A percentile compares a stretch with the other conserved stretches of the same genome.
Evolutionary conservation across 495 filamentous ascomycete species (phyloP).

Genomic region (Penicillium longicatenatum): DNA sequence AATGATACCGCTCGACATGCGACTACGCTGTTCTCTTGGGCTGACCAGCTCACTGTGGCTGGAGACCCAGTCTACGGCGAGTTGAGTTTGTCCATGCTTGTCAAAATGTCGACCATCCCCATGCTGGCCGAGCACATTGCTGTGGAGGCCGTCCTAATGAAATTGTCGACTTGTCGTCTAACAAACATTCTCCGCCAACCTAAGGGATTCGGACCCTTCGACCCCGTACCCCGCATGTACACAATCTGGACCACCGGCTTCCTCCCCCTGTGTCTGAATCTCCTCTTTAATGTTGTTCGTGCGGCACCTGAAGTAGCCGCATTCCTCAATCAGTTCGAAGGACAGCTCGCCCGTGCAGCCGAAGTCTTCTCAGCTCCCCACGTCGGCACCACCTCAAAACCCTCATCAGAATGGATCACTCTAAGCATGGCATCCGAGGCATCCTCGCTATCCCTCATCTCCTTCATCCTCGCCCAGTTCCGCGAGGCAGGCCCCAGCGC

Average conservation of each 20-base stretch:
- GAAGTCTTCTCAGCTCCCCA: constrained; percentile 60
- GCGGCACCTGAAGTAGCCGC: constrained; percentile 80
- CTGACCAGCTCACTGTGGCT: constrained; percentile 69
- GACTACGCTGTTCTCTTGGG: constrained; percentile 90
- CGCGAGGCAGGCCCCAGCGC: constrained; percentile 59
- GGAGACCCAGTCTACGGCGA: constrained; percentile 95
- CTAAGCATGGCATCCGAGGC: constrained; percentile 72
- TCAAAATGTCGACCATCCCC: constrained; percentile 83
- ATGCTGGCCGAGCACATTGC: constrained; percentile 85
- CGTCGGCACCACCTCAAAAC: constrained; percentile 31
- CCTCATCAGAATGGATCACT: constrained; percentile 56
- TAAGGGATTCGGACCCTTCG: constrained; percentile 71
- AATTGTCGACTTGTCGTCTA: constrained; percentile 75
- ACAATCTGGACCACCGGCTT: constrained; percentile 86
- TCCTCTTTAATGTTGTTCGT: constrained; percentile 77
- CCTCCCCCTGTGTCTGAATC: constrained; percentile 85
- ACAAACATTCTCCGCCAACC: constrained; percentile 67
- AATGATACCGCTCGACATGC: constrained; percentile 73
- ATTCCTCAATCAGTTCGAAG: constrained; percentile 83
- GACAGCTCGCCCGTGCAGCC: constrained; percentile 64
- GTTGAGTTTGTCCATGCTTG: constrained; percentile 79
- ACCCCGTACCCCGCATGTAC: constrained; percentile 60
- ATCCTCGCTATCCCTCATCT: constrained; percentile 74
- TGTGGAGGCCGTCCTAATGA: constrained; percentile 75
- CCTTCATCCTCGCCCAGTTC: constrained; percentile 61